These are phyloP conservation scores for Paramecium tetraurelia DNA, from an alignment of 73 alveolate species.

Conservation along the genomic window DNA sequence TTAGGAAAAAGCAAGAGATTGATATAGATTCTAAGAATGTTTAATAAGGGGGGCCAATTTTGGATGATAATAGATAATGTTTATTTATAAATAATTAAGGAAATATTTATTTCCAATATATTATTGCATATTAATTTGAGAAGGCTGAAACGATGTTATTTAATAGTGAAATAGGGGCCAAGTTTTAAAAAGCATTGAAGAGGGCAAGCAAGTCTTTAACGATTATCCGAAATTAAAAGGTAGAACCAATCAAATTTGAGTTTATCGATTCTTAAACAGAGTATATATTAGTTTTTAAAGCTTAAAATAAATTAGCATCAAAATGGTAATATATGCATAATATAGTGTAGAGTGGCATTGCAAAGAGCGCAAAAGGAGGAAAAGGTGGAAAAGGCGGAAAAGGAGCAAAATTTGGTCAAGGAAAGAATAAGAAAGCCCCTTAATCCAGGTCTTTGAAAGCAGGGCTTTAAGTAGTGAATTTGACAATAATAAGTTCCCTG, in stretches of 20 bases:
- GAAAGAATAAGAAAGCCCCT: constrained; percentile 92
- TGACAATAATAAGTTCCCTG: constrained; percentile 87
- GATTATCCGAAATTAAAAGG: constrained; percentile 41
- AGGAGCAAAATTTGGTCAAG: constrained; percentile 86
- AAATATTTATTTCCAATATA: not conserved
- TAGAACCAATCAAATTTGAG: constrained; percentile 54
- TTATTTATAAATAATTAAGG: not conserved
- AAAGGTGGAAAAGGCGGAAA: constrained; percentile 92
- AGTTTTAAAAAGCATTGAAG: not conserved
- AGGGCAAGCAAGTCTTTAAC: not conserved
- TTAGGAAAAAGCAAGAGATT: not conserved
- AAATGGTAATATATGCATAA: constrained; percentile 24
- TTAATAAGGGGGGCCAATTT: not conserved
- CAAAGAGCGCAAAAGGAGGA: constrained; percentile 76
- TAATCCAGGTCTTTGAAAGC: constrained; percentile 97
- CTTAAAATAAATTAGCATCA: constrained; percentile 32
- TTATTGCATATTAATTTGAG: not conserved
- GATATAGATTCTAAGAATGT: not conserved
- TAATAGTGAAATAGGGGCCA: not conserved
- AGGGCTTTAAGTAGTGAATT: constrained; percentile 85
- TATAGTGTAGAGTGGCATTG: constrained; percentile 8
- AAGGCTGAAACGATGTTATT: not conserved
- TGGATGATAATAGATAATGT: not conserved
- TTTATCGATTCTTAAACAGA: constrained; percentile 27
- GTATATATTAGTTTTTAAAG: not conserved